Base-by-base conservation (phyloP, 306 rosid genomes). In the Lathyrus aphaca region DNA sequence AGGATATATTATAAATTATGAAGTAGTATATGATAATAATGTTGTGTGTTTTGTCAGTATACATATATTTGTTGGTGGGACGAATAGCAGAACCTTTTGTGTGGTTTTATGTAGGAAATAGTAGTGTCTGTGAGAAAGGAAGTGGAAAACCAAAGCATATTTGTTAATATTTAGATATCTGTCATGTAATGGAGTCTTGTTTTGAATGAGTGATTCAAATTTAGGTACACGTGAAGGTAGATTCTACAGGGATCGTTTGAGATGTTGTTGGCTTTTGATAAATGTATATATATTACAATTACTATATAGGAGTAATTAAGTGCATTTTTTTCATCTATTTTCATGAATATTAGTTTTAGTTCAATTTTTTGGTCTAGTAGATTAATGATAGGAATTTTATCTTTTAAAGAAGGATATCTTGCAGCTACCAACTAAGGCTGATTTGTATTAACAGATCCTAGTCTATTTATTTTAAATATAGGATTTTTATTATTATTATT, bases 161-260 rank as follows among this genome's bases (percentile, higher is more conserved):
- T 61, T 25, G 32, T 64, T 48, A 50, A 16, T 72, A 51, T 40
- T 79, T 38, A 44, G 62, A 12, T 35, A 13, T 57, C 1, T 56
- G 82, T 69, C 85, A 65, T 17, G 15, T 48, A 65, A 62, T 58
- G 76, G 65, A 77, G 29, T 14, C 64, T 7, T 74, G 57, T 68
- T 78, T 79, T 68, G 8, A 40, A 50, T 45, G 45, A 66, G 42
- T 66, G 77, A 72, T 69, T 39, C 71, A 59, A 18, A 1, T 75
- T 61, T 68, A 13, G 63, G 61, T 30, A 64, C 95, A 86, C 79
- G 91, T 86, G 95, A 88, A 80, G 6, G 55, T 57, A 50, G 83
- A 48, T 66, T 32, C 71, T 62, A 39, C 10, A 39, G 50, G 17
- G 39, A 1, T 35, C 19, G 17, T 11, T 21, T 29, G 38, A 10